phyloP scores from a whole-genome alignment of 1,284 basidiomycete species.

The Leccinum cinnamomeum region DNA sequence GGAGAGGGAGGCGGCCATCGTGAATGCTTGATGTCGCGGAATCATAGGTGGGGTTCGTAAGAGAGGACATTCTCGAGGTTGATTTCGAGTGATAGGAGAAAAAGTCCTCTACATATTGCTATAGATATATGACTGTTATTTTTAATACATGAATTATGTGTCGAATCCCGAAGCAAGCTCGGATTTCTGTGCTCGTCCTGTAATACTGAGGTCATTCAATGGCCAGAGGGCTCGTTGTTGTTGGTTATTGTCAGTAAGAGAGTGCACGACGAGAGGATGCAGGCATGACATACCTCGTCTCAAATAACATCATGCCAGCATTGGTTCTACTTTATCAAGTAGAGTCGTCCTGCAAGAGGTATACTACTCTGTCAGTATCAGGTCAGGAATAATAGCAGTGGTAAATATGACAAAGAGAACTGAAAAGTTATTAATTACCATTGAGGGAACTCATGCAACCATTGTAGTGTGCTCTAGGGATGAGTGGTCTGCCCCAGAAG shows the following conservation, averaged over 20 bases:
- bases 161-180: neutral
- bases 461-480: neutral
- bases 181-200: neutral
- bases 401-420: neutral
- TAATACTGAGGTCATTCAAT: neutral
- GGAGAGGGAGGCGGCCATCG: neutral
- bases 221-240: neutral
- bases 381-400: neutral
- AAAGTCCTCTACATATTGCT: neutral
- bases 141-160: neutral
- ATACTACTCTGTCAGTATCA: neutral
- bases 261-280: neutral
- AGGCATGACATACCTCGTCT: neutral
- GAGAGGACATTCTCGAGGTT: constrained; percentile 38
- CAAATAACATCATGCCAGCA: neutral
- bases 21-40: constrained; percentile 32
- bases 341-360: neutral
- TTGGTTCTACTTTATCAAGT: neutral
- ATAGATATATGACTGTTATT: neutral
- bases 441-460: neutral
- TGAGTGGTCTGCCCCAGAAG: neutral
- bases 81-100: neutral
- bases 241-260: neutral
- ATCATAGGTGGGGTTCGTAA: constrained; percentile 45
- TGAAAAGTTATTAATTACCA: neutral